phyloP scores from a whole-genome alignment of 1,139 yeast species.

The Candida mesenterica region DNA sequence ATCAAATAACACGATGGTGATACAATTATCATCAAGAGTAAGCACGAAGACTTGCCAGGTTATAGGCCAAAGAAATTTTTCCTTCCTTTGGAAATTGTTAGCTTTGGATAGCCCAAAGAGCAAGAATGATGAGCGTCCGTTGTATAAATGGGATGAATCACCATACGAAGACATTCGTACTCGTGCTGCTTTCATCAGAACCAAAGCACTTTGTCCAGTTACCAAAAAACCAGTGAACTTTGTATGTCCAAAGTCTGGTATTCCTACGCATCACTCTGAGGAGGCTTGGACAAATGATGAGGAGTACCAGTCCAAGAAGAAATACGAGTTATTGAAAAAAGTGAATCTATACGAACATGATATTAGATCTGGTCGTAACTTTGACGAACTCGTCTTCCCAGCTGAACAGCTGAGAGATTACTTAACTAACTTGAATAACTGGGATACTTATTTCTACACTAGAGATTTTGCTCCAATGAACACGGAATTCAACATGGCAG shows the following conservation, averaged over 20 bases:
- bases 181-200: slow-evolving; percentile 86
- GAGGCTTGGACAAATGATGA: slow-evolving; percentile 86
- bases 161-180: slow-evolving; percentile 86
- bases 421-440: slow-evolving; percentile 71
- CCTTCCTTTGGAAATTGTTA: slow-evolving; percentile 40
- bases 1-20: not conserved
- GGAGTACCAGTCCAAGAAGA: slow-evolving; percentile 65
- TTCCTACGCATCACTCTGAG: slow-evolving; percentile 89
- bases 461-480: slow-evolving; percentile 95
- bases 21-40: not conserved
- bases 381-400: slow-evolving; percentile 95
- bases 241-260: slow-evolving; percentile 92
- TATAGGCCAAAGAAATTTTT: slow-evolving; percentile 17
- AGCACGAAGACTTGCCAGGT: not conserved
- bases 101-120: slow-evolving; percentile 32
- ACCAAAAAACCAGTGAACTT: slow-evolving; percentile 76
- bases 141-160: slow-evolving; percentile 75
- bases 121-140: slow-evolving; percentile 21
- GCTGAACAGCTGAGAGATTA: slow-evolving; percentile 75
- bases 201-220: slow-evolving; percentile 88
- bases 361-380: slow-evolving; percentile 85
- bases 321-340: slow-evolving; percentile 72
- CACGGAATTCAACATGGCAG: slow-evolving; percentile 92
- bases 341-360: slow-evolving; percentile 95
- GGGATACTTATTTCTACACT: slow-evolving; percentile 94